These are phyloP conservation scores for Thinopyrum elongatum DNA, from an alignment of 176 grass and related monocot genomes.

Conservation along the genomic window DNA sequence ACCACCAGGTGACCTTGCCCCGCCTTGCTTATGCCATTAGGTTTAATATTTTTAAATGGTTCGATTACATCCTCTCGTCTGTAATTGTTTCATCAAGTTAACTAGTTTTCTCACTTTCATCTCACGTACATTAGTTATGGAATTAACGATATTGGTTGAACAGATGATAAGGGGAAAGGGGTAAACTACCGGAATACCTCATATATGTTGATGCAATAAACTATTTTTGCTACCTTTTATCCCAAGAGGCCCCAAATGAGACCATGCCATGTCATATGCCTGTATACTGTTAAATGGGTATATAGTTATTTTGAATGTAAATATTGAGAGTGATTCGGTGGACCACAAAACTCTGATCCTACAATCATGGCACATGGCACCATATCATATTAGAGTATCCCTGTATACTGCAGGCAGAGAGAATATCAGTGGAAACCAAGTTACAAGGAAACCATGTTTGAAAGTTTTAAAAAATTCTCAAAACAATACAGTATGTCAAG, in stretches of 20 bases:
- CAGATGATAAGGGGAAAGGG: neutral
- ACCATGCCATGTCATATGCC: neutral
- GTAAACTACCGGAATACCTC: neutral
- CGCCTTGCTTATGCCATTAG: neutral
- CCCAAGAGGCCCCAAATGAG: neutral
- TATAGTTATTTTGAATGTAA: neutral
- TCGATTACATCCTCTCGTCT: neutral
- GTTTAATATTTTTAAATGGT: neutral
- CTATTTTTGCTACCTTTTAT: neutral
- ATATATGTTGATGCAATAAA: neutral
- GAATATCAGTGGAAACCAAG: no score
- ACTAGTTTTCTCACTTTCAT: neutral
- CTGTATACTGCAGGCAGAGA: no score
- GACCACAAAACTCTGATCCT: neutral
- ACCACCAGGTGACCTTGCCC: slow-evolving; percentile 46
- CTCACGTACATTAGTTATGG: neutral
- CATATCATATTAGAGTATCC: neutral
- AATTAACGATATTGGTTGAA: neutral
- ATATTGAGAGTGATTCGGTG: neutral
- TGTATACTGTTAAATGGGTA: neutral
- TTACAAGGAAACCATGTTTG: no score
- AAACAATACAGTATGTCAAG: no score
- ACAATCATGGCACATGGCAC: neutral
- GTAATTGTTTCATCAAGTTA: neutral
- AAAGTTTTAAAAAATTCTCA: no score